Conservation (phyloP, 108 stramenopile species). For the Nitzschia putrida region DNA sequence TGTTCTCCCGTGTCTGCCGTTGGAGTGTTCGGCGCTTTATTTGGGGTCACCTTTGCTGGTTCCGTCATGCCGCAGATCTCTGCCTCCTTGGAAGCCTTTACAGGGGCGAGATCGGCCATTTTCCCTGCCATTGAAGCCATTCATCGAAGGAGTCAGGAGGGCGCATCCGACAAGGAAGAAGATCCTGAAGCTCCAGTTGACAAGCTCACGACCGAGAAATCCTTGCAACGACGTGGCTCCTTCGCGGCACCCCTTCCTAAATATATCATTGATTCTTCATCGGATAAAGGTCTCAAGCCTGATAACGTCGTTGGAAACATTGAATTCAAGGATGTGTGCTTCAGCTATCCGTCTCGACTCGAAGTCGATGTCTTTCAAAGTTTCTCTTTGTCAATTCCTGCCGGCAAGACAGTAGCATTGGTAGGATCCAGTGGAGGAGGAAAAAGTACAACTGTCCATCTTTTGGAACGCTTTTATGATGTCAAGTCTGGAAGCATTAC, state of each 20-base stretch:
- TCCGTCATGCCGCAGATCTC: constrained; percentile 54
- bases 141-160: too few relatives aligned
- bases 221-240: constrained; percentile 22
- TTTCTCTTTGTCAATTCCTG: constrained; percentile 51
- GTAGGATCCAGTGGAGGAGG: constrained; percentile 64
- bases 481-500: constrained; percentile 53
- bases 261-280: constrained; percentile 67
- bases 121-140: constrained; percentile 55
- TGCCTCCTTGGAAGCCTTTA: constrained; percentile 36
- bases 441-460: constrained; percentile 68
- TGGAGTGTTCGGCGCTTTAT: constrained; percentile 53
- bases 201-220: constrained; percentile 5
- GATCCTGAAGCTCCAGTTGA: constrained; percentile 8
- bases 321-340: constrained; percentile 49
- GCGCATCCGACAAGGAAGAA: neutral
- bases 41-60: constrained; percentile 52
- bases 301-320: constrained; percentile 49
- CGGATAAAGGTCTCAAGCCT: constrained; percentile 49
- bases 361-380: constrained; percentile 52
- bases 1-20: constrained; percentile 38
- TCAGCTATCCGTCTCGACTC: constrained; percentile 66
- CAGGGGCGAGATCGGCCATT: constrained; percentile 47
- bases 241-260: constrained; percentile 26
- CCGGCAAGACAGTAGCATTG: constrained; percentile 73
- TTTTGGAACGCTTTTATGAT: constrained; percentile 90